Percentiles rank a stretch among this genome's conserved stretches.
phyloP scores from a whole-genome alignment of 1,284 basidiomycete species.

The Baeospora myosura region DNA sequence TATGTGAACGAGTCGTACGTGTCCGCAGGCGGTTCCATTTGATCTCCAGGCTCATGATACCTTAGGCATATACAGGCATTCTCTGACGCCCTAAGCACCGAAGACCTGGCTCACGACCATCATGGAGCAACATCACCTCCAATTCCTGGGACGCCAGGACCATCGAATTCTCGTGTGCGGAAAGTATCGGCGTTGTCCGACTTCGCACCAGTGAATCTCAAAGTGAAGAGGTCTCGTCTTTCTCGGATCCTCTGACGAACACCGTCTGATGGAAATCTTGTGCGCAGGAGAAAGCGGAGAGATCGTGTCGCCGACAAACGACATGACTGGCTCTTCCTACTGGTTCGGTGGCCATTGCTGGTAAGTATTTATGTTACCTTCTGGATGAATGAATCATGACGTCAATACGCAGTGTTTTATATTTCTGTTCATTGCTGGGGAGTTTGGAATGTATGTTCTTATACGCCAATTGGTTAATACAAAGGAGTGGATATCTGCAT shows the following conservation, averaged over 20 bases:
- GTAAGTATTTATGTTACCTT: constrained; percentile 38
- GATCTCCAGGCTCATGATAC: constrained; percentile 6
- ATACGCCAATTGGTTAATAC: constrained; percentile 89
- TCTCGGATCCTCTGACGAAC: neutral
- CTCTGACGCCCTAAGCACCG: constrained; percentile 53
- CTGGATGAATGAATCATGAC: too few relatives aligned
- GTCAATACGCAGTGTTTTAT: constrained; percentile 55
- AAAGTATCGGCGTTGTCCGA: constrained; percentile 87
- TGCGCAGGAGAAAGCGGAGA: constrained; percentile 45
- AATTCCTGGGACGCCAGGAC: constrained; percentile 23
- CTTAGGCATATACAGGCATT: constrained; percentile 75
- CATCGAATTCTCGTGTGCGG: constrained; percentile 36
- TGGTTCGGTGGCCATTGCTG: constrained; percentile 85
- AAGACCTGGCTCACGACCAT: constrained; percentile 46
- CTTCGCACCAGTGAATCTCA: constrained; percentile 87
- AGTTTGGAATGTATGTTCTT: constrained; percentile 83
- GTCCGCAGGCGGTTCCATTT: neutral
- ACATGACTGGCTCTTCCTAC: constrained; percentile 74
- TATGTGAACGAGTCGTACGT: constrained; percentile 70
- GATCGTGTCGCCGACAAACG: constrained; percentile 39
- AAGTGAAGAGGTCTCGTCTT: constrained; percentile 56
- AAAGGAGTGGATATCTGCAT: constrained; percentile 88
- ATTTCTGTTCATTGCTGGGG: constrained; percentile 76
- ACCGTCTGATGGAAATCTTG: neutral
- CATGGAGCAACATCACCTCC: constrained; percentile 25